These are phyloP conservation scores for Talaromyces wortmannii DNA, from an alignment of 495 filamentous ascomycete genomes.

Conservation along the genomic window DNA sequence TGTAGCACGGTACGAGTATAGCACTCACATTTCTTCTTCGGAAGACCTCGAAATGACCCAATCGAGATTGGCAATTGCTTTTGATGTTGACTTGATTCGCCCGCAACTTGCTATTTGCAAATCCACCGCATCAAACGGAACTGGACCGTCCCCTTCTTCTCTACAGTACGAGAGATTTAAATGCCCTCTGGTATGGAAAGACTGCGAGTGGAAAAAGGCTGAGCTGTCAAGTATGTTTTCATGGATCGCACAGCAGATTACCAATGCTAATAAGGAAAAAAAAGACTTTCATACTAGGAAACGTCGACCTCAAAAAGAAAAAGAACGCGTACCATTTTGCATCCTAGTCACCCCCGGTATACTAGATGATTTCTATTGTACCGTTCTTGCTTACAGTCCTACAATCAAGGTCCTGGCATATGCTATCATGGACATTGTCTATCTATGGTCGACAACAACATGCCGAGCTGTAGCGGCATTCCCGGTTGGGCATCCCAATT, in stretches of 20 bases:
- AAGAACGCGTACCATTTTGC: conserved; percentile 56
- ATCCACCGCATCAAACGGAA: conserved; percentile 8
- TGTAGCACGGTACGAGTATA: conserved; percentile 51
- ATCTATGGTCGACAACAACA: conserved; percentile 63
- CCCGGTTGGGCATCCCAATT: conserved; percentile 27
- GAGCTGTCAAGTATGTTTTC: conserved; percentile 35
- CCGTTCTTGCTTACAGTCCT: conserved; percentile 76
- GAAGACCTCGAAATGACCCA: conserved; percentile 64
- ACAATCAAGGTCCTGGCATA: conserved; percentile 73
- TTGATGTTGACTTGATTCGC: conserved; percentile 67
- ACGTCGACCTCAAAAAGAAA: not conserved
- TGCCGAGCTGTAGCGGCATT: conserved; percentile 49
- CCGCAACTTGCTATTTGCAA: conserved; percentile 46
- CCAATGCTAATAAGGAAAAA: not conserved
- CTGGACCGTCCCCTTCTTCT: conserved; percentile 18
- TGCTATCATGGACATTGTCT: conserved; percentile 73
- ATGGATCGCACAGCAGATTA: not conserved
- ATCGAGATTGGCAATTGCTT: conserved; percentile 70
- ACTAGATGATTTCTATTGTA: conserved; percentile 94
- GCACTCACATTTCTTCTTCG: conserved; percentile 42
- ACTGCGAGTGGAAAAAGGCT: conserved; percentile 51
- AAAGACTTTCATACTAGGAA: not conserved
- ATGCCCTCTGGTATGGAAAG: conserved; percentile 45
- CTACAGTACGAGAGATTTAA: conserved; percentile 21
- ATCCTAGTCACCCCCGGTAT: conserved; percentile 85